A percentile compares a stretch with the other conserved stretches of the same genome.
Conservation (phyloP, 441 rosid species). For the Melastoma candidum region DNA sequence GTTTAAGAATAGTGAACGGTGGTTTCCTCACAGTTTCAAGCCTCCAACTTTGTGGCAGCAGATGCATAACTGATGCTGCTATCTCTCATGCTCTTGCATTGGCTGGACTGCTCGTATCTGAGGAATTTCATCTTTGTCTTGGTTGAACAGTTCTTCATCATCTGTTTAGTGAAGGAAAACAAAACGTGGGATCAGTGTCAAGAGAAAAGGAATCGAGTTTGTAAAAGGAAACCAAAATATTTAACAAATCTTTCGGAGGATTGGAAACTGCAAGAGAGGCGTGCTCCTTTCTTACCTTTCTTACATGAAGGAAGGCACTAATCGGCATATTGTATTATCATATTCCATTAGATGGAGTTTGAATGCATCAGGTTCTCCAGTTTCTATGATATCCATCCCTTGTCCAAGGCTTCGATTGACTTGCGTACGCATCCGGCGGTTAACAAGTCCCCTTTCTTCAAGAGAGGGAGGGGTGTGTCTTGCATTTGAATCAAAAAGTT, state of each 20-base stretch:
- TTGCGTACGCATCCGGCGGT: slow-evolving; percentile 28
- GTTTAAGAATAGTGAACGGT: too few relatives aligned
- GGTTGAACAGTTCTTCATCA: slow-evolving; percentile 46
- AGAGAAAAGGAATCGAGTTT: neutral
- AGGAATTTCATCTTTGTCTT: slow-evolving; percentile 81
- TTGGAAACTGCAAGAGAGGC: too few relatives aligned
- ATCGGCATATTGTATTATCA: slow-evolving; percentile 92
- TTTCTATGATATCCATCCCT: slow-evolving; percentile 87
- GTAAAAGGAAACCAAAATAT: neutral
- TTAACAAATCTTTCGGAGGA: too few relatives aligned
- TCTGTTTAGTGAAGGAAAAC: slow-evolving; percentile 31
- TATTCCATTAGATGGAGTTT: slow-evolving; percentile 54
- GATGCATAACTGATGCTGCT: slow-evolving; percentile 97
- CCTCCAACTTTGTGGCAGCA: slow-evolving; percentile 73
- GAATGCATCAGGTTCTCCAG: slow-evolving; percentile 84
- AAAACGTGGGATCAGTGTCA: too few relatives aligned
- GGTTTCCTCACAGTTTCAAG: slow-evolving; percentile 23
- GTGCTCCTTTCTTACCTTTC: slow-evolving; percentile 25
- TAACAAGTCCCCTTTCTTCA: too few relatives aligned
- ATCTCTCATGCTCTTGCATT: slow-evolving; percentile 74
- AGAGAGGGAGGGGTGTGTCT: too few relatives aligned
- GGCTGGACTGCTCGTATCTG: slow-evolving; percentile 87
- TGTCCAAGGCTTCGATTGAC: slow-evolving; percentile 91
- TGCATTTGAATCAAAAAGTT: too few relatives aligned
- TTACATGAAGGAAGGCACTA: slow-evolving; percentile 82